Evolutionary conservation across 768 basidiomycete genomes (phyloP).

Genomic region (Mycena galopus): DNA sequence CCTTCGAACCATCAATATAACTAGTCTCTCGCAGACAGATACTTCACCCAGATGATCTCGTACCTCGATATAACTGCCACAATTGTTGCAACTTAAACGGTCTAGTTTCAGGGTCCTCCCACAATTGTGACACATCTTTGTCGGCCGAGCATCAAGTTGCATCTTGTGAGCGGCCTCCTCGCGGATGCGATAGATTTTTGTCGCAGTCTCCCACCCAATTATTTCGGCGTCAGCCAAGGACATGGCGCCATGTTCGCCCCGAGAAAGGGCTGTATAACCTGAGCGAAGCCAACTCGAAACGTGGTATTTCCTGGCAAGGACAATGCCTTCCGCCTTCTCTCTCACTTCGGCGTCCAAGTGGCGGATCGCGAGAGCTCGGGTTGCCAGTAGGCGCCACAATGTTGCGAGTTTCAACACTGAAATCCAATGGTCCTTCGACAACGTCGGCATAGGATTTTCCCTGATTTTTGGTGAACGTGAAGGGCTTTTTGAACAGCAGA

Average conservation of each 20-base stretch:
- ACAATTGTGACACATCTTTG: neutral
- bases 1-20: neutral
- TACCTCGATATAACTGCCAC: neutral
- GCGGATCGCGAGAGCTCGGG: slow-evolving; percentile 42
- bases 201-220: slow-evolving; percentile 28
- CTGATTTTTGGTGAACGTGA: neutral
- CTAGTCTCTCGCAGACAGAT: too few species aligned
- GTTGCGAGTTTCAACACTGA: slow-evolving; percentile 46
- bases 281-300: slow-evolving; percentile 50
- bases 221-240: slow-evolving; percentile 29
- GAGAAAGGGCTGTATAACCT: slow-evolving; percentile 43
- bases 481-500: neutral
- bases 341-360: slow-evolving; percentile 36
- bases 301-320: slow-evolving; percentile 45
- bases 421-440: slow-evolving; percentile 43
- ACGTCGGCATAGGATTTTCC: slow-evolving; percentile 1
- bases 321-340: slow-evolving; percentile 43
- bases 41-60: too few species aligned
- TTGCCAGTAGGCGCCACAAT: slow-evolving; percentile 46
- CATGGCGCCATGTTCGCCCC: slow-evolving; percentile 35
- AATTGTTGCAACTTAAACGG: neutral
- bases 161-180: neutral
- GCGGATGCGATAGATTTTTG: slow-evolving; percentile 15
- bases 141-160: neutral
- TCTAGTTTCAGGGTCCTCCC: neutral